Evolutionary conservation across 1,139 yeast species (phyloP), one percentile per base, ranked within the genome.

Genomic region (Meyerozyma elateridarum): DNA sequence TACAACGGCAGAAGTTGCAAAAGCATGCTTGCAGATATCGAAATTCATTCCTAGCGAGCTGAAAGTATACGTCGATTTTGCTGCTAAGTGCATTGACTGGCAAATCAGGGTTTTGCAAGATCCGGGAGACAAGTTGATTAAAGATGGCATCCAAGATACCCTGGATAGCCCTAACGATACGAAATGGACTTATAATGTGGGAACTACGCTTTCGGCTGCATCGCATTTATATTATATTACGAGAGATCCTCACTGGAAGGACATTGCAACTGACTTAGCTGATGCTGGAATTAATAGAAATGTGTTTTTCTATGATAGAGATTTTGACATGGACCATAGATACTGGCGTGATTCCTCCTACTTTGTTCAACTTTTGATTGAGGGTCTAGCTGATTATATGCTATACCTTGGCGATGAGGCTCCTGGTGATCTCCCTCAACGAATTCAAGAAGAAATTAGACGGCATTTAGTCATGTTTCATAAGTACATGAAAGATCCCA

Each of bases 101-200:
- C 66, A 76, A 37, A 64, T 78, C 42, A 56, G 59, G 31, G 59
- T 57, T 19, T 60, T 80, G 45, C 72, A 69, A 45, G 83, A 76
- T 50, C 65, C 68, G 15, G 59, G 54, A 20, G 84, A 78, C 52
- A 69, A 74, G 37, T 64, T 79, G 41, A 73, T 80, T 33, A 61
- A 60, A 53, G 89, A 80, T 51, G 88, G 88, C 29, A 62, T 77
- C 31, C 79, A 74, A 31, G 63, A 63, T 35, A 69, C 70, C 27
- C 61, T 65, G 15, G 66, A 64, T 19, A 54, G 59, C 16, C 59
- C 68, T 6, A 71, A 76, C 43, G 61, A 62, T 15, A 68, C 69
- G 39, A 79, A 80, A 52, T 77, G 81, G 77, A 69, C 83, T n/a
- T 81, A 81, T 53, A 80, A 80, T 54, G 70, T 76, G 18, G 88